A percentile compares a stretch with the other conserved stretches of the same genome.
phyloP scores from a whole-genome alignment of 106 monocot genomes.

The Platanthera guangdongensis region DNA sequence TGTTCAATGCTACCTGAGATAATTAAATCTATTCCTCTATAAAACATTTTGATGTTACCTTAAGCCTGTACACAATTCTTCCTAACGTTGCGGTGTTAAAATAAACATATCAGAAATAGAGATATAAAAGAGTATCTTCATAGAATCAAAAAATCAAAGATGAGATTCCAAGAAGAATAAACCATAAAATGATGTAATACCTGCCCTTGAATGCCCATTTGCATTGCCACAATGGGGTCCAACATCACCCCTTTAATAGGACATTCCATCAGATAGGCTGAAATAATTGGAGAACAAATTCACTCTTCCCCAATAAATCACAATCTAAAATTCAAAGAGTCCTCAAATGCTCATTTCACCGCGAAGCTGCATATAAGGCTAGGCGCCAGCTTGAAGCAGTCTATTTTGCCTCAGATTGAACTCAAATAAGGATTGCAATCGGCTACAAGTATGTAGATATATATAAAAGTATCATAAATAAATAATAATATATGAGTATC shows the following conservation, averaged over 20 bases:
- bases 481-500: too few species aligned
- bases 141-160: neutral
- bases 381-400: too few species aligned
- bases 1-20: too few species aligned
- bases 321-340: neutral
- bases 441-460: too few species aligned
- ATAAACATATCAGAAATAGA: neutral
- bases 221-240: slow-evolving; percentile 90
- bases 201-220: slow-evolving; percentile 95
- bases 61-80: neutral
- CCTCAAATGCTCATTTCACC: neutral
- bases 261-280: slow-evolving; percentile 95
- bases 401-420: too few species aligned
- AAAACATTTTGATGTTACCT: neutral
- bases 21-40: too few species aligned
- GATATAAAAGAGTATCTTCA: neutral
- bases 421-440: too few species aligned
- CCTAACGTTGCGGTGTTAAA: neutral
- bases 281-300: slow-evolving; percentile 8
- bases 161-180: neutral
- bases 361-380: neutral
- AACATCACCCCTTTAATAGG: slow-evolving; percentile 91
- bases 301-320: neutral
- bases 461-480: too few species aligned
- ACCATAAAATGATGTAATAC: slow-evolving; percentile 19